A percentile compares a stretch with the other conserved stretches of the same genome.
These are phyloP conservation scores for Filobasidium uniguttulatum DNA, from an alignment of 1,284 basidiomycete species.

Conservation along the genomic window DNA sequence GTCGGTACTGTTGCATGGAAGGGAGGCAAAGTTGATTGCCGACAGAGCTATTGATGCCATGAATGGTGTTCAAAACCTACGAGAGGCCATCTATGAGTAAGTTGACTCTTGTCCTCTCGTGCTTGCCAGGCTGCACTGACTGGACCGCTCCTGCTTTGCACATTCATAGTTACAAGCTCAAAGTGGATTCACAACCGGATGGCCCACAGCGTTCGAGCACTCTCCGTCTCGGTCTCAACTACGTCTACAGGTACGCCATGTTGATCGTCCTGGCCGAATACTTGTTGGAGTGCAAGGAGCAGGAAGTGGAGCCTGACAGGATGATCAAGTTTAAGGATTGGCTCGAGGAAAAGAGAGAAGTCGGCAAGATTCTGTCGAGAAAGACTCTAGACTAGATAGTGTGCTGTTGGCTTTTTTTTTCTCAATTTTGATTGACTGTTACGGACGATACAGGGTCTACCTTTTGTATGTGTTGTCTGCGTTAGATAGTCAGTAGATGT, in stretches of 20 bases:
- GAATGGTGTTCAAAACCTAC: constrained; percentile 81
- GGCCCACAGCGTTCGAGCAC: constrained; percentile 20
- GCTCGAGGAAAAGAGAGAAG: constrained; percentile 70
- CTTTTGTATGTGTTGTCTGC: too few relatives aligned
- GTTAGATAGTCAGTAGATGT: too few relatives aligned
- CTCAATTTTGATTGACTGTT: too few relatives aligned
- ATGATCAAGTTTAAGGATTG: constrained; percentile 55
- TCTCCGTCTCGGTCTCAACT: constrained; percentile 73
- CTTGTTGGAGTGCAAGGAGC: constrained; percentile 57
- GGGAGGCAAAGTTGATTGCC: constrained; percentile 81
- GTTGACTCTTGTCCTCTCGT: too few relatives aligned
- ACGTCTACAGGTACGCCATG: constrained; percentile 69
- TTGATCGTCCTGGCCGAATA: constrained; percentile 94
- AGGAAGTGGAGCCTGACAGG: too few relatives aligned
- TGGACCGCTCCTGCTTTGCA: background rate
- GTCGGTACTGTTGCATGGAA: constrained; percentile 71
- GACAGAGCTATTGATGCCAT: constrained; percentile 79
- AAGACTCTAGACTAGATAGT: constrained; percentile 56
- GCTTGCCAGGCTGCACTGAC: background rate
- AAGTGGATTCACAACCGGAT: constrained; percentile 49
- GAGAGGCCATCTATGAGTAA: constrained; percentile 82
- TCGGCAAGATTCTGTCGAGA: constrained; percentile 58
- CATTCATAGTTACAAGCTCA: constrained; percentile 65
- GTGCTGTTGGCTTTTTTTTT: too few relatives aligned
- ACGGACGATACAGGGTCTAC: too few relatives aligned